Evolutionary conservation across 2,329 filamentous ascomycete species (phyloP).

Genomic region (Talaromyces sp.): DNA sequence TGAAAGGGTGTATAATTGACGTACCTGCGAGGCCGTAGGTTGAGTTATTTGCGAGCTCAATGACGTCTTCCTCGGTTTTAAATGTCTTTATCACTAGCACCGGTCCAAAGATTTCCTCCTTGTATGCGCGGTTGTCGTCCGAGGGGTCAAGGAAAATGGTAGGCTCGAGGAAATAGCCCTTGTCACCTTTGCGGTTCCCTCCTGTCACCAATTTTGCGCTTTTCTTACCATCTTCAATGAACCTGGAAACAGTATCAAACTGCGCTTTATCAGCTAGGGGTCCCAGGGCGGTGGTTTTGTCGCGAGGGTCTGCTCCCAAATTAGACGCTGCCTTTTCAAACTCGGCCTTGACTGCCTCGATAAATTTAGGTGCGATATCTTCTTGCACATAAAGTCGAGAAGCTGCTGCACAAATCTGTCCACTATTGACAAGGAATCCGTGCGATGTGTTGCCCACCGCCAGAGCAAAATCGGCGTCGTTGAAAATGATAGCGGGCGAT

Average conservation of each 20-base stretch:
- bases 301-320: conserved; percentile 8
- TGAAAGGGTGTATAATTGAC: background rate
- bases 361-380: conserved; percentile 14
- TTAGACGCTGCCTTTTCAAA: conserved; percentile 3
- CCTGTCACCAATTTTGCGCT: conserved; percentile 6
- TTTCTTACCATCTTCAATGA: conserved; percentile 14
- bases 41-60: conserved; percentile 16
- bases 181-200: background rate
- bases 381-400: conserved; percentile 19
- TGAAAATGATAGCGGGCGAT: conserved; percentile 24
- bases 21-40: conserved; percentile 13
- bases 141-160: conserved; percentile 9
- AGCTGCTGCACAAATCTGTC: conserved; percentile 20
- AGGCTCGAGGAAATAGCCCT: conserved; percentile 13
- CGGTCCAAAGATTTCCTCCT: conserved; percentile 16
- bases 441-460: conserved; percentile 13
- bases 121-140: background rate
- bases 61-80: conserved; percentile 13
- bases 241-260: conserved; percentile 9
- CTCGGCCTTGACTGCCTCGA: conserved; percentile 8
- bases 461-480: conserved; percentile 20
- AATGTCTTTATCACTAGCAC: conserved; percentile 13
- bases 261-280: conserved; percentile 11
- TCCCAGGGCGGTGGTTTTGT: conserved; percentile 6
- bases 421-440: conserved; percentile 16